Base-by-base conservation (phyloP, 1,284 basidiomycete genomes). In the Apiotrichum veenhuisii region DNA sequence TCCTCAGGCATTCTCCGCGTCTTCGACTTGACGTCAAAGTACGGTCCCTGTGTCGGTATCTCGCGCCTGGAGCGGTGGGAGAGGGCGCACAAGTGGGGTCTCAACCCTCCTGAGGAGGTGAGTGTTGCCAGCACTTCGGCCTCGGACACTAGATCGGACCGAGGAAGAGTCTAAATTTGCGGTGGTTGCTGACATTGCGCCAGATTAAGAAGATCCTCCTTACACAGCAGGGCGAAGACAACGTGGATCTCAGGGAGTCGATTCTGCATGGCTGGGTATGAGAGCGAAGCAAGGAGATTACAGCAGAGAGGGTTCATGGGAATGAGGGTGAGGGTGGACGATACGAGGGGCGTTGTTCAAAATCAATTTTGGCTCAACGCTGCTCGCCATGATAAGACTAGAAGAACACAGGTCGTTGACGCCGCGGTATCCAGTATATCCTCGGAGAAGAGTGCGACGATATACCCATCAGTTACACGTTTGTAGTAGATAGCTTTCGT, bases 31-130 rank as follows among this genome's bases (percentile, higher is more conserved):
- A 85, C 86, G 0, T 85, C 86, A 56, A 85, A 90, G 64, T 95
- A 86, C 70, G 92, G 92, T 0, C 92, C 92, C 2, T 91, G 87
- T 64, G 81, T 89, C 43, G 92, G 92, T 1, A 82, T 94, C 46
- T 83, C 85, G 15, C 84, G 93, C 43, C 78, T 96, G 25, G 85
- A 93, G 62, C 82, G 94, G 34, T 98, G 91, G 91, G 83, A 95
- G 66, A 81, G 94, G 40, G 94, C 94, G 0, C 73, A 87, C 45
- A 82, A 83, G 18, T 80, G 94, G 44, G 91, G 90, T 8, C 79
- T 96, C 23, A 82, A 88, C 52, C 94, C 94, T 18, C 93, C 94
- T 1, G 71, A 77, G 18, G 90, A 92, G 80, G 90, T 91, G 64
- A 58, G 82, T 76, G 20, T 14, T 22, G 7, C 15, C 14, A 33